Evolutionary conservation across 2,329 filamentous ascomycete genomes (phyloP), one percentile per base, ranked within the genome.

Genomic region (Colletotrichum liriopes): DNA sequence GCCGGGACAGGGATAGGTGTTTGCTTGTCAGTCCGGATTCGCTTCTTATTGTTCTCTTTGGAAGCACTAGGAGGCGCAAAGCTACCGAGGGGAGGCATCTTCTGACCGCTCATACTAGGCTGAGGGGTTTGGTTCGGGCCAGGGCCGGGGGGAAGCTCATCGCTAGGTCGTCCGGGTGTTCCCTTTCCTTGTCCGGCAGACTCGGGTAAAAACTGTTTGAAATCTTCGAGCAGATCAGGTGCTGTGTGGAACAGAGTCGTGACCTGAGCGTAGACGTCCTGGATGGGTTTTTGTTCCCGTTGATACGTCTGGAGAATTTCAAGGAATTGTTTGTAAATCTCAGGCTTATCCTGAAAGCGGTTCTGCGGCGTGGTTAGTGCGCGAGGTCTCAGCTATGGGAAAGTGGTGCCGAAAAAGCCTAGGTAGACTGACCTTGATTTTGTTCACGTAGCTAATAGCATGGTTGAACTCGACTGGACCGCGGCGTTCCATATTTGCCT

Each of bases 231-330:
- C 16, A 99, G 90, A 82, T 99, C 96, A 5, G 96, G 96, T 0
- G 97, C 96, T 6, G 93, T 93, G 79, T 94, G 95, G 84, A 99
- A 99, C 1, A 99, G 86, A 41, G 93, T 93, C 0, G 97, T 99
- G 32, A 99, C 96, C 82, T 99, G 96, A 1, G 94, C 93, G 81
- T 99, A 99, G 3, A 99, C 96, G 82, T 99, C 96, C 81, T 98
- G 95, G 47, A 99, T 99, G 0, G 96, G 97, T 80, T 98, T 98
- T 65, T 96, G 97, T 81, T 99, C 96, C 69, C 96, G 91, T 82
- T 99, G 96, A 78, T 99, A 99, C 2, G 96, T 99, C 83, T 99
- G 96, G 56, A 99, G 86, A 60, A 99, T 99, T 81, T 99, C 96
- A 39, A 99, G 88, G 79, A 99, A 99, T 80, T 99, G 96, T 82